Conservation (phyloP, 2,329 filamentous ascomycete species). For the Alternaria longipes region DNA sequence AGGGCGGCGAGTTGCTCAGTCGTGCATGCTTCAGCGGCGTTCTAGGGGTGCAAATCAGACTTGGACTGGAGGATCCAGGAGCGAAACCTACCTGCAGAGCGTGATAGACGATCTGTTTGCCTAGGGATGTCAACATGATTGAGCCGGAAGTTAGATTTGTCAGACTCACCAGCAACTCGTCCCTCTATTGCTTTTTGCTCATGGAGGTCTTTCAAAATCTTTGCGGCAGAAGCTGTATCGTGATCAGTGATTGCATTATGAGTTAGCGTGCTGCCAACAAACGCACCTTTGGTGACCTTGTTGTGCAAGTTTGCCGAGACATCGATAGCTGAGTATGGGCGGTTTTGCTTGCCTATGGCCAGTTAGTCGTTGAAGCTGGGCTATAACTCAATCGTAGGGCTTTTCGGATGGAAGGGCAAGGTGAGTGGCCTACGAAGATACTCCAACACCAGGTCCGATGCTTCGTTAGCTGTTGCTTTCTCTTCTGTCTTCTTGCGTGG, state of each 20-base stretch:
- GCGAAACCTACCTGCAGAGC: conserved; percentile 53
- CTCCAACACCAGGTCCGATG: conserved; percentile 57
- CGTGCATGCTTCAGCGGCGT: conserved; percentile 59
- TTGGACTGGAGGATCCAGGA: not conserved
- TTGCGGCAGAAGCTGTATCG: conserved; percentile 63
- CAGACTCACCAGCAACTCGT: conserved; percentile 59
- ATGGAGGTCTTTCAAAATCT: conserved; percentile 69
- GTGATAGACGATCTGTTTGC: conserved; percentile 71
- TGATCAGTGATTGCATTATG: conserved; percentile 19
- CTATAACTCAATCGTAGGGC: not conserved
- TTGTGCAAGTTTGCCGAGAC: conserved; percentile 70
- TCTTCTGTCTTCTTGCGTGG: conserved; percentile 51
- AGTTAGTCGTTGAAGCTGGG: conserved; percentile 8
- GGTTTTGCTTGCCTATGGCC: conserved; percentile 59
- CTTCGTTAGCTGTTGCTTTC: conserved; percentile 48
- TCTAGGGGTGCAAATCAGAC: conserved; percentile 45
- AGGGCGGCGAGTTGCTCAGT: conserved; percentile 61
- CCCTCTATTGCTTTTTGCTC: conserved; percentile 68
- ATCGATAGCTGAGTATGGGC: conserved; percentile 66
- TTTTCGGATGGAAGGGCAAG: not conserved
- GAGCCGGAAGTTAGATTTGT: not conserved
- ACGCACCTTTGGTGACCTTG: conserved; percentile 64
- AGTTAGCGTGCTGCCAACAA: conserved; percentile 9
- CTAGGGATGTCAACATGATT: conserved; percentile 45
- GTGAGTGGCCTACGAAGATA: conserved; percentile 58